Base-by-base conservation (phyloP, 2,329 filamentous ascomycete genomes). In the Colletotrichum salicis region DNA sequence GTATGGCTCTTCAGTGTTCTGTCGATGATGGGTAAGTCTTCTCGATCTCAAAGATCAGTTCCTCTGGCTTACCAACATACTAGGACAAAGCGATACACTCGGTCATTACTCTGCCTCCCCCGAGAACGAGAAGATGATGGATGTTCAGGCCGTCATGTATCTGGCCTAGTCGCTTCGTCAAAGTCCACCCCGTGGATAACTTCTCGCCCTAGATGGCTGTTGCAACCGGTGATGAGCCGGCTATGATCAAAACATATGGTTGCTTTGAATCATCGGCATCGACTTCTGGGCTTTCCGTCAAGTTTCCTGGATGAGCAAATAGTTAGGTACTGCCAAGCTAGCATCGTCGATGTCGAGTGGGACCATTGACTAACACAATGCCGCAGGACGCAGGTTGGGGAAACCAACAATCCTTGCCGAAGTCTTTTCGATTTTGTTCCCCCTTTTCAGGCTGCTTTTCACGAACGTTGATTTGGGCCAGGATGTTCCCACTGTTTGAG, bases 271-370 rank as follows among this genome's bases (percentile, higher is more conserved):
- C 15, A n/a, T 24, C 27, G 45, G 19, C 29, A 15, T n/a, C 33
- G 27, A 13, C 33, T 27, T 29, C 41, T 41, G 35, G 35, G 11
- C 27, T 8, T 19, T 45, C 13, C 22, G 15, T 3, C 5, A 41
- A 10, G 29, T 62, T 56, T 8, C 19, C 29, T 22, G 37, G 29
- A 60, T 64, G 48, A 64, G 65, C 24, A 24, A 37, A 69, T 35
- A 56, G 64, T 72, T 64, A 64, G 66, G 60, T 72, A 72, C 37
- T 72, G 66, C 70, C 60, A 72, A 70, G 70, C 70, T 64, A 56
- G 22, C n/a, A 37, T 24, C 45, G n/a, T 45, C 45, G 41, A n/a
- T 35, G 15, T 48, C 15, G 19, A 37, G 60, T 70, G 60, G 70
- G 35, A 41, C 65, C 35, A 3, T 57, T 72, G 70, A 64, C 69